These are phyloP conservation scores for Colletotrichum lentis DNA, from an alignment of 2,329 filamentous ascomycete species.

Conservation along the genomic window DNA sequence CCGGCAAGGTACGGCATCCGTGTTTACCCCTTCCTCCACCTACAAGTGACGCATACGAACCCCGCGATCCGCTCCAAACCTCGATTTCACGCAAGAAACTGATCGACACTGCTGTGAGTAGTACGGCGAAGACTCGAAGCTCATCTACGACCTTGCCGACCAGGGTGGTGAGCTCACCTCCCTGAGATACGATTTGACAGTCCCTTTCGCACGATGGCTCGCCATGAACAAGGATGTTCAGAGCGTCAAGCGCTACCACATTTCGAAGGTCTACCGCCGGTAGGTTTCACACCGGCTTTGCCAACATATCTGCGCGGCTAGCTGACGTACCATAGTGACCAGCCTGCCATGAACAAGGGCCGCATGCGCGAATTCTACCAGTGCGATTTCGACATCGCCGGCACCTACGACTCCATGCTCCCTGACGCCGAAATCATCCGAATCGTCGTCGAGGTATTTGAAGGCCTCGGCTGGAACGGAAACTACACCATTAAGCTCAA, in stretches of 20 bases:
- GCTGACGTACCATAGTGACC: conserved; percentile 63
- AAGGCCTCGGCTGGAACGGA: conserved; percentile 76
- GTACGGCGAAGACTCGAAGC: conserved; percentile 82
- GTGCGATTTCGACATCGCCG: conserved; percentile 96
- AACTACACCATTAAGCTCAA: conserved; percentile 91
- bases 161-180: conserved; percentile 83
- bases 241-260: conserved; percentile 92
- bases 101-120: conserved; percentile 1
- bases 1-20: conserved; percentile 66
- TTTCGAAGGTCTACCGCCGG: conserved; percentile 78
- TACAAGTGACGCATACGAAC: conserved; percentile 11
- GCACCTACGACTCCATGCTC: conserved; percentile 87
- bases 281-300: background rate
- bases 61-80: conserved; percentile 29
- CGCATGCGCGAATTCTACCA: conserved; percentile 97
- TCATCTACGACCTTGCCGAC: conserved; percentile 70
- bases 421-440: conserved; percentile 89
- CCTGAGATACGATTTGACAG: conserved; percentile 85
- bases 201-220: conserved; percentile 90
- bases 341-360: conserved; percentile 87
- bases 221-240: conserved; percentile 87
- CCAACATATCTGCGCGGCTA: background rate
- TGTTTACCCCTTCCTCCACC: conserved; percentile 23
- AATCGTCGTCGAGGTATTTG: conserved; percentile 86
- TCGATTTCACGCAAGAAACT: conserved; percentile 5